These are phyloP conservation scores for Schizochytrium sp. DNA, from an alignment of 108 stramenopile genomes.

Conservation along the genomic window DNA sequence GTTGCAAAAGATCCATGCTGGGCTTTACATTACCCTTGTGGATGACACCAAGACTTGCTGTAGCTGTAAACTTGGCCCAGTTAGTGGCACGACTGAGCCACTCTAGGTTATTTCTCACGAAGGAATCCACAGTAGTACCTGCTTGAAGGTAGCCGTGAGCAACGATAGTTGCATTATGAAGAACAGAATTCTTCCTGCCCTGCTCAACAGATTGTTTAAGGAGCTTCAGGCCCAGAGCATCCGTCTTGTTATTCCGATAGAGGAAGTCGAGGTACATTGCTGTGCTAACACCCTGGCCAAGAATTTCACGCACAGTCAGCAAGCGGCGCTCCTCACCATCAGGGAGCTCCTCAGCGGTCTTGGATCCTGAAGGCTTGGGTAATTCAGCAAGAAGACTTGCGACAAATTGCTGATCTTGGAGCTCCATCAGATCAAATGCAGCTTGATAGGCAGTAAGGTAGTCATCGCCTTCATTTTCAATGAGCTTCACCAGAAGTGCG, in stretches of 20 bases:
- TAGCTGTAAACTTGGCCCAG: slow-evolving; percentile 99
- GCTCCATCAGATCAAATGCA: slow-evolving; percentile 93
- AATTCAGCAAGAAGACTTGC: slow-evolving; percentile 76
- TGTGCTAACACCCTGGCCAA: slow-evolving; percentile 85
- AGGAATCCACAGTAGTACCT: slow-evolving; percentile 95
- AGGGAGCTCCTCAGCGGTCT: slow-evolving; percentile 61
- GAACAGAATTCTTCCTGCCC: slow-evolving; percentile 82
- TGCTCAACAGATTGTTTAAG: slow-evolving; percentile 89
- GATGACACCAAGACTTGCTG: slow-evolving; percentile 94
- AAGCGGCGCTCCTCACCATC: slow-evolving; percentile 65
- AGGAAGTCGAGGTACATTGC: slow-evolving; percentile 88
- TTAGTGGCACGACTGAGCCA: slow-evolving; percentile 99
- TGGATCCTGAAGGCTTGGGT: slow-evolving; percentile 59
- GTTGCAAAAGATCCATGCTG: slow-evolving; percentile 93
- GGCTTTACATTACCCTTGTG: slow-evolving; percentile 96
- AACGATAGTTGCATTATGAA: slow-evolving; percentile 94
- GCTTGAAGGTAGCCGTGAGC: slow-evolving; percentile 91
- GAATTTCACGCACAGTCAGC: slow-evolving; percentile 73
- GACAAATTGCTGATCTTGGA: slow-evolving; percentile 92
- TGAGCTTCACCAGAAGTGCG: slow-evolving; percentile 25
- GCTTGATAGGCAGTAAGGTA: slow-evolving; percentile 92
- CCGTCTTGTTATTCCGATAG: slow-evolving; percentile 86
- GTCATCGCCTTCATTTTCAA: slow-evolving; percentile 75
- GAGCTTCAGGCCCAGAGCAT: slow-evolving; percentile 85
- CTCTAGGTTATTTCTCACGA: slow-evolving; percentile 95